phyloP scores from a whole-genome alignment of 768 basidiomycete species.

The Mycena vulgaris region DNA sequence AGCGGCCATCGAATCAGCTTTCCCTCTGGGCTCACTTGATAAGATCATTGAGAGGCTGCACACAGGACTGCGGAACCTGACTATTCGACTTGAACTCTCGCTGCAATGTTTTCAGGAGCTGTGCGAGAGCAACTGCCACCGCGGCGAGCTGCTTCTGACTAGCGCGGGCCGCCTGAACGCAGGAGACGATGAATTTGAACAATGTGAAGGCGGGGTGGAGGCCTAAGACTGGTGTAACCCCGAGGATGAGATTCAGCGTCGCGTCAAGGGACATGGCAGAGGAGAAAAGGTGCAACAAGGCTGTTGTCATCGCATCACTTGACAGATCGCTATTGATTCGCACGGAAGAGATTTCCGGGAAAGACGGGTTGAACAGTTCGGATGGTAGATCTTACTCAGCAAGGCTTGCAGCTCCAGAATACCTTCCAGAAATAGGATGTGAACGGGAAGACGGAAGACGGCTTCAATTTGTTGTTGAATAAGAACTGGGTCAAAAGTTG shows the following conservation, averaged over 20 bases:
- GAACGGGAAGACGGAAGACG: too few species aligned
- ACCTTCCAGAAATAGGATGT: too few species aligned
- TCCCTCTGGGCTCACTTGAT: background rate
- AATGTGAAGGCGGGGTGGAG: slow-evolving; percentile 11
- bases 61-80: background rate
- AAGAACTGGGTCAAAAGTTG: too few species aligned
- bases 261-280: background rate
- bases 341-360: too few species aligned
- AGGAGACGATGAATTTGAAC: slow-evolving; percentile 16
- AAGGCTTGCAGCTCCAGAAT: too few species aligned
- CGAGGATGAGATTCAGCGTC: background rate
- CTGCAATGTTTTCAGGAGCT: slow-evolving; percentile 22
- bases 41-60: slow-evolving; percentile 12
- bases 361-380: too few species aligned
- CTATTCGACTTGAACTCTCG: slow-evolving; percentile 1
- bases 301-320: too few species aligned
- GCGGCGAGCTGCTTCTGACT: slow-evolving; percentile 4
- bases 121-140: background rate
- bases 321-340: too few species aligned
- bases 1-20: background rate
- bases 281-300: too few species aligned
- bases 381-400: too few species aligned
- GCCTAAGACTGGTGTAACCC: slow-evolving; percentile 14
- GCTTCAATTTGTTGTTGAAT: too few species aligned
- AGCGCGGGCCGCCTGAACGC: background rate